These are phyloP conservation scores for Coprinopsis sp. DNA, from an alignment of 768 basidiomycete species.

Conservation along the genomic window DNA sequence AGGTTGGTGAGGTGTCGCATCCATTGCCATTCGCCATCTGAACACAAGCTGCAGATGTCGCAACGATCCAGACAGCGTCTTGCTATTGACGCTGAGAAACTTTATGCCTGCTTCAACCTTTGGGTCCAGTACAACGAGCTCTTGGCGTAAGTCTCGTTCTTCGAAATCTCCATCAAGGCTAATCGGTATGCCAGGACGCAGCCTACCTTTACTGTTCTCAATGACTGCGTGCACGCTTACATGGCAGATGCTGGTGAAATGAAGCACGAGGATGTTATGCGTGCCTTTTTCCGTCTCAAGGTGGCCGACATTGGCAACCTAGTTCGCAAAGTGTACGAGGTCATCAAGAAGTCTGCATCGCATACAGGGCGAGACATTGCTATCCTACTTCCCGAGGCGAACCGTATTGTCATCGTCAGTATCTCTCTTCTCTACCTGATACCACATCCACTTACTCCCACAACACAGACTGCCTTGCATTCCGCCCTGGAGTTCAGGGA, in stretches of 20 bases:
- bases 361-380: conserved; percentile 40
- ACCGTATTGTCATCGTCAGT: conserved; percentile 63
- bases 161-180: not conserved
- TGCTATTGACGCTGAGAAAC: conserved; percentile 80
- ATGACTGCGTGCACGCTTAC: conserved; percentile 64
- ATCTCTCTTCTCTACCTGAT: not conserved
- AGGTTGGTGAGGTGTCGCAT: conserved; percentile 39
- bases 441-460: not conserved
- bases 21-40: not conserved
- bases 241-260: conserved; percentile 56
- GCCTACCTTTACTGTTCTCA: conserved; percentile 57
- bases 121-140: conserved; percentile 76
- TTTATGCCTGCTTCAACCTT: conserved; percentile 74
- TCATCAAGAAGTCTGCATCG: conserved; percentile 40
- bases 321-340: conserved; percentile 53
- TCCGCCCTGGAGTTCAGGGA: conserved; percentile 74
- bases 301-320: conserved; percentile 63
- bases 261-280: conserved; percentile 68
- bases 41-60: conserved; percentile 67
- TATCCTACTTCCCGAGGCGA: conserved; percentile 58
- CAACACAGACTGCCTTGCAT: conserved; percentile 57
- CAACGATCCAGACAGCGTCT: conserved; percentile 72
- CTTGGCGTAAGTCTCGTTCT: conserved; percentile 44
- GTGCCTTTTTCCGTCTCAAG: conserved; percentile 78
- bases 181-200: conserved; percentile 37